Percentiles rank a stretch among this genome's conserved stretches.
These are phyloP conservation scores for Selaginella tamariscina DNA, from an alignment of 75 land plant genomes.

Conservation along the genomic window DNA sequence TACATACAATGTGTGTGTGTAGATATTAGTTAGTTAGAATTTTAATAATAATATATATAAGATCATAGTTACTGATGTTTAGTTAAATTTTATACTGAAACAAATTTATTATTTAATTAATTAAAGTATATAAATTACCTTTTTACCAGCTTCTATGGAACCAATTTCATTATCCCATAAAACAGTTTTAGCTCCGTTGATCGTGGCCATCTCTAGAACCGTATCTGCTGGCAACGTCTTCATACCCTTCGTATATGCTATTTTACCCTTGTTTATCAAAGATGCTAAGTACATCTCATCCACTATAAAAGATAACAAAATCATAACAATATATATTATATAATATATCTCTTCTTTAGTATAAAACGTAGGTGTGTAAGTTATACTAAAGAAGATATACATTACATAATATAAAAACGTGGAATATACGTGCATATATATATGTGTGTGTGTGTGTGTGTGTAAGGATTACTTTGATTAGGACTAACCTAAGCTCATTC, in stretches of 20 bases:
- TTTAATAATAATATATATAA: too few species aligned
- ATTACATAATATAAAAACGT: too few species aligned
- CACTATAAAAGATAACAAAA: slow-evolving; percentile 36
- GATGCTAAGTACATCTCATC: slow-evolving; percentile 97
- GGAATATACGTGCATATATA: too few species aligned
- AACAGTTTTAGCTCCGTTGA: slow-evolving; percentile 75
- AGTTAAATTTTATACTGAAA: too few species aligned
- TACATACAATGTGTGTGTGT: too few species aligned
- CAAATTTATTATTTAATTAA: not conserved
- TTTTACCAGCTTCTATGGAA: slow-evolving; percentile 85
- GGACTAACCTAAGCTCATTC: slow-evolving; percentile 85
- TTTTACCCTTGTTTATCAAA: slow-evolving; percentile 77
- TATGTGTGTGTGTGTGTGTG: too few species aligned
- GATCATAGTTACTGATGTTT: too few species aligned
- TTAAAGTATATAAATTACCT: slow-evolving; percentile 31
- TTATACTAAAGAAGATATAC: too few species aligned
- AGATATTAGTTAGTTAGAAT: too few species aligned
- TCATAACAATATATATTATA: too few species aligned
- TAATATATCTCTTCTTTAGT: too few species aligned
- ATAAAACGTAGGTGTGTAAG: too few species aligned
- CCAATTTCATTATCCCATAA: slow-evolving; percentile 89
- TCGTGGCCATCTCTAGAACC: slow-evolving; percentile 75
- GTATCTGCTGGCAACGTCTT: slow-evolving; percentile 72
- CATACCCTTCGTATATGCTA: slow-evolving; percentile 60
- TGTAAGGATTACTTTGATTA: not conserved